A percentile compares a stretch with the other conserved stretches of the same genome.
phyloP scores from a whole-genome alignment of 805 yeast genomes.

The Saccharomycopsis malanga region DNA sequence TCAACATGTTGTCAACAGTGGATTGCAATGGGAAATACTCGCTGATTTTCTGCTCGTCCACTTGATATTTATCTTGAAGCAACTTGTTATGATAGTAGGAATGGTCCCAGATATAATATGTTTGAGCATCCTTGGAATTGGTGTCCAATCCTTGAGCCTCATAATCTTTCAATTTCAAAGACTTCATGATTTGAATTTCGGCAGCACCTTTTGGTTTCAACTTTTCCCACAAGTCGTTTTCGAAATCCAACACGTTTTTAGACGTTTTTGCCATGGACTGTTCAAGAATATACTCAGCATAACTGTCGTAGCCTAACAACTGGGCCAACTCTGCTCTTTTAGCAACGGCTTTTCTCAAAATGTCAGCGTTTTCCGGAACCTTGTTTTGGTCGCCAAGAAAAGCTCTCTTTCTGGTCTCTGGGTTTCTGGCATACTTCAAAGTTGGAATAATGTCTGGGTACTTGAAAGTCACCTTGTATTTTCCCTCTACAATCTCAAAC shows the following conservation, averaged over 20 bases:
- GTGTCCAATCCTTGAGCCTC: conserved; percentile 38
- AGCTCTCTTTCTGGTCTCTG: conserved; percentile 60
- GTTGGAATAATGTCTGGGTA: conserved; percentile 77
- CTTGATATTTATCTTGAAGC: conserved; percentile 61
- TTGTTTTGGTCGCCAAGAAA: conserved; percentile 63
- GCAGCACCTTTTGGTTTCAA: conserved; percentile 51
- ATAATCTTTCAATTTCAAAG: conserved; percentile 49
- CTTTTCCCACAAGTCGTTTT: conserved; percentile 53
- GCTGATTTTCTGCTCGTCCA: conserved; percentile 63
- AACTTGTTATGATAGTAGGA: conserved; percentile 57
- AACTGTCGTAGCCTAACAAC: conserved; percentile 58
- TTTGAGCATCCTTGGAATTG: conserved; percentile 28
- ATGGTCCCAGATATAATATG: conserved; percentile 66
- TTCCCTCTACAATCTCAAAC: conserved; percentile 41
- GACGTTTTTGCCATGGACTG: conserved; percentile 75
- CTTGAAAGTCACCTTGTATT: conserved; percentile 64
- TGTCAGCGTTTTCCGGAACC: conserved; percentile 52
- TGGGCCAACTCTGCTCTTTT: conserved; percentile 57
- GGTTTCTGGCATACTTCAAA: conserved; percentile 59
- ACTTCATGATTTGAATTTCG: conserved; percentile 43
- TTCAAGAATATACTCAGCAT: conserved; percentile 65
- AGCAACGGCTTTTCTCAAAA: conserved; percentile 53
- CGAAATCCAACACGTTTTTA: conserved; percentile 50
- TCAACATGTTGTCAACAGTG: conserved; percentile 62
- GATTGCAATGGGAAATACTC: conserved; percentile 73